Evolutionary conservation across 1,139 yeast species (phyloP).

Genomic region (Yarrowia galli): DNA sequence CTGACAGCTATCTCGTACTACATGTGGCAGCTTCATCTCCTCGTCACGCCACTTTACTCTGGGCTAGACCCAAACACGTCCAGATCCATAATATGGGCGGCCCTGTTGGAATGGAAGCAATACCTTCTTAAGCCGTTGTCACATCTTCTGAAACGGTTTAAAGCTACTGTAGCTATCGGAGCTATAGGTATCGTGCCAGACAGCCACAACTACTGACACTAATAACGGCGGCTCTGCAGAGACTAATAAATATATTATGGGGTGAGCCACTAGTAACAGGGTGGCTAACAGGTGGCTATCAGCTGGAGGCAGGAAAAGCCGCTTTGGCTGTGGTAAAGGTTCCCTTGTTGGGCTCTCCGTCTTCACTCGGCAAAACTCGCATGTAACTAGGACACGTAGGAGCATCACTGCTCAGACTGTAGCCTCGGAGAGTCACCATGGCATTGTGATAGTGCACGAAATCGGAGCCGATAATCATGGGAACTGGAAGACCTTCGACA

Average conservation of each 20-base stretch:
- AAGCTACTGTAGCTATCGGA: not conserved
- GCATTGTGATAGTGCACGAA: slow-evolving; percentile 25
- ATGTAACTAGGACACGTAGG: slow-evolving; percentile 19
- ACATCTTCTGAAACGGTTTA: slow-evolving; percentile 4
- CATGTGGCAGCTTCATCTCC: not conserved
- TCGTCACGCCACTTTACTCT: not conserved
- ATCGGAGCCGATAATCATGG: slow-evolving; percentile 32
- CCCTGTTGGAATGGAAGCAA: not conserved
- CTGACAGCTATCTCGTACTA: too few relatives aligned
- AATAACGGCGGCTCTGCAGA: not conserved
- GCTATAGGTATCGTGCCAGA: not conserved
- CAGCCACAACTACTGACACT: not conserved
- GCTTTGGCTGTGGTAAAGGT: slow-evolving; percentile 1
- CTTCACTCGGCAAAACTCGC: slow-evolving; percentile 4
- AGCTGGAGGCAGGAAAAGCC: not conserved
- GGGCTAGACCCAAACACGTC: not conserved
- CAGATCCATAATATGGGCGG: not conserved
- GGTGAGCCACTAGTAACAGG: not conserved
- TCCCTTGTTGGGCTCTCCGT: slow-evolving; percentile 1
- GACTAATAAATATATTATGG: slow-evolving; percentile 21
- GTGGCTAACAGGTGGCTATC: not conserved
- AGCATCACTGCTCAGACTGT: slow-evolving; percentile 11
- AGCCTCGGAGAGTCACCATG: slow-evolving; percentile 28
- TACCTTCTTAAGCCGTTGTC: too few relatives aligned
- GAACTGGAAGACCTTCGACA: slow-evolving; percentile 21